Conservation (phyloP, 139 green algal genomes). For the Microglena sp. region DNA sequence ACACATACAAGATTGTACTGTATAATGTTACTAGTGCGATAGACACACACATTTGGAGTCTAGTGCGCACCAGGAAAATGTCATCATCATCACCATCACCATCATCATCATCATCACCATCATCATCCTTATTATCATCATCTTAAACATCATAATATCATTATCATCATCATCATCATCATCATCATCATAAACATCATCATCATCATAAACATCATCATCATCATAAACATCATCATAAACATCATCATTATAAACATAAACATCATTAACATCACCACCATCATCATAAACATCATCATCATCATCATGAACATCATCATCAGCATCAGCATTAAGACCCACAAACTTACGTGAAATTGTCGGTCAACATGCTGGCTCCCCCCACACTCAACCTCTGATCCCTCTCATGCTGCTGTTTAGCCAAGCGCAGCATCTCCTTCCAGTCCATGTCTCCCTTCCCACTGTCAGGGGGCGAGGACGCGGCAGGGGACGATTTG, state of each 20-base stretch:
- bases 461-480: too few relatives aligned
- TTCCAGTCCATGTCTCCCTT: constrained; percentile 11
- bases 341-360: neutral
- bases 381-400: neutral
- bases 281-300: neutral
- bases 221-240: neutral
- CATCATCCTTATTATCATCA: too few relatives aligned
- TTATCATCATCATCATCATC: constrained; percentile 2
- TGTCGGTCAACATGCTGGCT: constrained; percentile 3
- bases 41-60: too few relatives aligned
- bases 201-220: constrained; percentile 3
- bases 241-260: neutral
- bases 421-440: constrained; percentile 3
- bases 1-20: too few relatives aligned
- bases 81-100: constrained; percentile 1
- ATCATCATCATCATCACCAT: constrained; percentile 4
- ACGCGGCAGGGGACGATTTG: too few relatives aligned
- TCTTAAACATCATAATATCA: neutral
- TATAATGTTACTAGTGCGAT: too few relatives aligned
- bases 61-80: too few relatives aligned
- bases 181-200: constrained; percentile 3
- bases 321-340: neutral
- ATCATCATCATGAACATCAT: neutral
- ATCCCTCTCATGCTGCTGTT: neutral
- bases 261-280: neutral